phyloP scores from a whole-genome alignment of 192 early-diverging fungal genomes.

The Coemansia sp. region DNA sequence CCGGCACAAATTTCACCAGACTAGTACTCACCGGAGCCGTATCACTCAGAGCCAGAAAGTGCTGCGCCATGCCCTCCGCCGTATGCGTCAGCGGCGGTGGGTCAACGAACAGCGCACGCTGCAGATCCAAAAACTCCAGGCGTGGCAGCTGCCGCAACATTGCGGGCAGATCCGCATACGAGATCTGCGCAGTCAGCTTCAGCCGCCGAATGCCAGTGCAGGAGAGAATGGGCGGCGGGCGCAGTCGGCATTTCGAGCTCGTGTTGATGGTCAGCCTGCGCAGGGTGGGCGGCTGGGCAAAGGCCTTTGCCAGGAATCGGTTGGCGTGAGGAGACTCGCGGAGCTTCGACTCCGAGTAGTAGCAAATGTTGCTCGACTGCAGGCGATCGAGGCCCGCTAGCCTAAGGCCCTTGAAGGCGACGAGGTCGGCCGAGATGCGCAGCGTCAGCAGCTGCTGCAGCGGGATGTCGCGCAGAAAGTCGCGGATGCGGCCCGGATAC shows the following conservation, averaged over 20 bases:
- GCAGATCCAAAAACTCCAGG: constrained; percentile 36
- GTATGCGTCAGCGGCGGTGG: constrained; percentile 30
- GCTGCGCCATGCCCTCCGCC: constrained; percentile 34
- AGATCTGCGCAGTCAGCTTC: constrained; percentile 19
- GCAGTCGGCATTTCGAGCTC: constrained; percentile 27
- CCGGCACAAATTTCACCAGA: constrained; percentile 31
- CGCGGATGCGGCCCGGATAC: constrained; percentile 39
- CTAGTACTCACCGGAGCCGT: constrained; percentile 39
- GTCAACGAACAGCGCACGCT: constrained; percentile 17
- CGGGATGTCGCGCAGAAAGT: constrained; percentile 38
- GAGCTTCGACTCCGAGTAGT: constrained; percentile 18
- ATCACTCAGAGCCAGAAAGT: constrained; percentile 20
- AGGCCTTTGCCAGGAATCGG: constrained; percentile 27
- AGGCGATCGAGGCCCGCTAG: constrained; percentile 20
- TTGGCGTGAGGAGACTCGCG: constrained; percentile 35
- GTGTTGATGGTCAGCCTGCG: constrained; percentile 14
- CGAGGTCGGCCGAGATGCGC: constrained; percentile 37
- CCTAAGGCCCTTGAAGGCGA: constrained; percentile 39
- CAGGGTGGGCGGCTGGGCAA: constrained; percentile 24
- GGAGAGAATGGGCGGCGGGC: constrained; percentile 17
- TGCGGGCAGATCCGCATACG: constrained; percentile 23
- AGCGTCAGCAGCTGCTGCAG: constrained; percentile 27
- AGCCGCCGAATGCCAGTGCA: constrained; percentile 30
- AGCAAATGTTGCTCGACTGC: constrained; percentile 16
- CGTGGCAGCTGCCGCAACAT: constrained; percentile 26